Evolutionary conservation across 2,329 filamentous ascomycete species (phyloP).

Genomic region (Elsinoe necatrix): DNA sequence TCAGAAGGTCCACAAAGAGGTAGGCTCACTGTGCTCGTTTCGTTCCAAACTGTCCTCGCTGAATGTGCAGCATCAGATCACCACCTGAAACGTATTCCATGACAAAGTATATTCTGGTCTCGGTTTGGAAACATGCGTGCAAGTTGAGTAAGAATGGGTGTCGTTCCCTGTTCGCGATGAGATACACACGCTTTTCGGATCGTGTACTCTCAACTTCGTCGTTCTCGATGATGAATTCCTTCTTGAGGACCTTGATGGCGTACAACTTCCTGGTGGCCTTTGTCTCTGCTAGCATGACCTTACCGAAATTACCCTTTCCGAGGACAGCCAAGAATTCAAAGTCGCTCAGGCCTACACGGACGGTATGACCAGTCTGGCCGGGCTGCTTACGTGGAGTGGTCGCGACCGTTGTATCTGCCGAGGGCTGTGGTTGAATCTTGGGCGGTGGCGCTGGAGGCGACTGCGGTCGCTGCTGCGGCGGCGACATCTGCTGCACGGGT

Average conservation of each 20-base stretch:
- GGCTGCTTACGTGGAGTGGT: slow-evolving; percentile 58
- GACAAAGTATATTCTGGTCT: slow-evolving; percentile 96
- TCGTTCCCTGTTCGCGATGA: slow-evolving; percentile 93
- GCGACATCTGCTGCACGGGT: slow-evolving; percentile 34
- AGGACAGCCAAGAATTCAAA: slow-evolving; percentile 98
- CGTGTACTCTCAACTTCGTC: slow-evolving; percentile 97
- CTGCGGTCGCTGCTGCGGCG: slow-evolving; percentile 34
- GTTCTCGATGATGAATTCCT: slow-evolving; percentile 99
- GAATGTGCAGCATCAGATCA: slow-evolving; percentile 98
- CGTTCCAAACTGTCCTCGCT: slow-evolving; percentile 88
- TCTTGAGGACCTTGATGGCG: slow-evolving; percentile 98
- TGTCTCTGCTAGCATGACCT: slow-evolving; percentile 98
- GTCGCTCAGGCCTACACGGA: slow-evolving; percentile 89
- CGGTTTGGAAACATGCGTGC: slow-evolving; percentile 97
- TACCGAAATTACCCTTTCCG: slow-evolving; percentile 98
- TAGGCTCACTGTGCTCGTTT: slow-evolving; percentile 82
- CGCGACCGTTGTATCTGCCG: slow-evolving; percentile 39
- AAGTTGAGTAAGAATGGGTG: slow-evolving; percentile 93
- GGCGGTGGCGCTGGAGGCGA: slow-evolving; percentile 35
- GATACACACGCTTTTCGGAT: slow-evolving; percentile 93
- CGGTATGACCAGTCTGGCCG: slow-evolving; percentile 69
- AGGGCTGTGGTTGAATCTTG: slow-evolving; percentile 19
- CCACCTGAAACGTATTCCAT: slow-evolving; percentile 99
- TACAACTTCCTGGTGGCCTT: slow-evolving; percentile 88
- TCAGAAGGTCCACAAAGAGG: neutral